phyloP scores from a whole-genome alignment of 2,329 filamentous ascomycete genomes.

The Verruconis gallopava region DNA sequence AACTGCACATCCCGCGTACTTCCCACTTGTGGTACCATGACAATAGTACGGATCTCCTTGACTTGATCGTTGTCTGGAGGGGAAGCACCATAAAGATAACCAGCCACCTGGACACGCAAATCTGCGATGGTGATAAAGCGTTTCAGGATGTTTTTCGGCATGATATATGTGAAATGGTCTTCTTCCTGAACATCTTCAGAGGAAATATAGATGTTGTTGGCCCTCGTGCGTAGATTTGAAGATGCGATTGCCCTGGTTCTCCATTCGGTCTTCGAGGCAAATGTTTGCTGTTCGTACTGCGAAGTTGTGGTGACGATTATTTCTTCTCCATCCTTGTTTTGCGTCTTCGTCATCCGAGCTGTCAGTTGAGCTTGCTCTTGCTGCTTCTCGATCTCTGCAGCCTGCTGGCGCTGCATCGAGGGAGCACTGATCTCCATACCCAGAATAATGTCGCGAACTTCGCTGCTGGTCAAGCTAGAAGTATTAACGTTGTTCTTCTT shows the following conservation, averaged over 20 bases:
- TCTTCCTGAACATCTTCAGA: conserved; percentile 87
- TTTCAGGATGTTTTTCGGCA: conserved; percentile 98
- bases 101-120: conserved; percentile 88
- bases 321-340: conserved; percentile 92
- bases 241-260: conserved; percentile 92
- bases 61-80: conserved; percentile 91
- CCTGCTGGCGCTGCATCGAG: conserved; percentile 95
- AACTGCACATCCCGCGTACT: conserved; percentile 85
- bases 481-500: conserved; percentile 99
- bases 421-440: conserved; percentile 99
- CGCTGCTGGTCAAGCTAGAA: conserved; percentile 86
- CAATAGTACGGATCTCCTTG: conserved; percentile 93
- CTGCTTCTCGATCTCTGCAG: conserved; percentile 97
- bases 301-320: conserved; percentile 98
- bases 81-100: conserved; percentile 86
- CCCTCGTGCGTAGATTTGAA: conserved; percentile 80
- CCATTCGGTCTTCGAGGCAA: conserved; percentile 98
- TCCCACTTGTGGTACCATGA: conserved; percentile 94
- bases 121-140: conserved; percentile 97
- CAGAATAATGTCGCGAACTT: conserved; percentile 95
- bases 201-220: conserved; percentile 98
- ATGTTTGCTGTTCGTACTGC: conserved; percentile 93
- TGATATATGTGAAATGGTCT: conserved; percentile 83
- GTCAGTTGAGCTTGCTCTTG: conserved; percentile 94
- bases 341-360: conserved; percentile 94